Conservation (phyloP, 1,139 yeast species). For the Yamadazyma atlantica region DNA sequence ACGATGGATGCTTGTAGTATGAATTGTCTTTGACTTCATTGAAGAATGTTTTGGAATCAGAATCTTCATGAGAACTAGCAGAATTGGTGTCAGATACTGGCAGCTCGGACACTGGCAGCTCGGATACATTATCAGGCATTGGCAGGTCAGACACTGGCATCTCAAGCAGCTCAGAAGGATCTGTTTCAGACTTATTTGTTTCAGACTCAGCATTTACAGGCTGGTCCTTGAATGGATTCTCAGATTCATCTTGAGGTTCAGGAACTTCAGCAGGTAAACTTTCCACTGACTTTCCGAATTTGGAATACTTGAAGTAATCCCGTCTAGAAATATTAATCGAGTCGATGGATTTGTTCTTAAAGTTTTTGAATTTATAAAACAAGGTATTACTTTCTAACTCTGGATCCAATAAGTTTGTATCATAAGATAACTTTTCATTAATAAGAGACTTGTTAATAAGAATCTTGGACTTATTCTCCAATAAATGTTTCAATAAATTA, state of each 20-base stretch:
- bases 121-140: too few relatives aligned
- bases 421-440: constrained; percentile 6
- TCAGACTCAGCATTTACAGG: neutral
- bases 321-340: constrained; percentile 13
- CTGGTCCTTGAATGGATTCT: too few relatives aligned
- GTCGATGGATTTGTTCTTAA: constrained; percentile 18
- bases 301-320: constrained; percentile 12
- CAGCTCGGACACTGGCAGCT: neutral
- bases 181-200: too few relatives aligned
- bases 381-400: constrained; percentile 3
- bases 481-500: constrained; percentile 12
- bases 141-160: too few relatives aligned
- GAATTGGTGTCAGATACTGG: neutral
- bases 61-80: neutral
- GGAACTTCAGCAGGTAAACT: neutral
- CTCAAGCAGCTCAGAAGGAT: too few relatives aligned
- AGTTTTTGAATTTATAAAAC: constrained; percentile 15
- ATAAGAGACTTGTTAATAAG: constrained; percentile 5
- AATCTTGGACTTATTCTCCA: constrained; percentile 7
- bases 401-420: neutral
- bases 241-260: constrained; percentile 1
- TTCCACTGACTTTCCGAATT: constrained; percentile 9
- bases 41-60: too few relatives aligned
- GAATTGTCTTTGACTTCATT: neutral
- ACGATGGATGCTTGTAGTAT: neutral